Conservation (phyloP, 371 early-diverging fungal genomes). For the Umbelopsis sp. region DNA sequence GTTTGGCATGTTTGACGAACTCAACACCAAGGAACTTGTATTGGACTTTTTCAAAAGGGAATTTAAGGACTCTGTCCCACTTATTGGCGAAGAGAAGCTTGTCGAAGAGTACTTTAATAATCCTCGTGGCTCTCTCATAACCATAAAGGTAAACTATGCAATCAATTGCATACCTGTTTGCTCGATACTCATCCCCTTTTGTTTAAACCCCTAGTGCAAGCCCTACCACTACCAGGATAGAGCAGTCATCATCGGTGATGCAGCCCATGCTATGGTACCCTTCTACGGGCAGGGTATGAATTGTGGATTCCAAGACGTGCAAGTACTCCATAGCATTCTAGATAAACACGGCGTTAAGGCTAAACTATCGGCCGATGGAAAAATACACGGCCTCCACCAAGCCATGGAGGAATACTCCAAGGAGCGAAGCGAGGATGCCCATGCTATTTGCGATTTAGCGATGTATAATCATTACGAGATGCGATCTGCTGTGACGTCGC, state of each 20-base stretch:
- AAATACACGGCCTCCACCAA: constrained; percentile 39
- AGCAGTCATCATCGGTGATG: constrained; percentile 90
- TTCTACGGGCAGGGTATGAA: constrained; percentile 98
- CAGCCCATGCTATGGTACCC: constrained; percentile 98
- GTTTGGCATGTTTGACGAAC: constrained; percentile 77
- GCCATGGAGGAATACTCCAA: constrained; percentile 77
- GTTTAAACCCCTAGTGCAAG: constrained; percentile 54
- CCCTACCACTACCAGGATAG: constrained; percentile 84
- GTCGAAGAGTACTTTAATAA: constrained; percentile 80
- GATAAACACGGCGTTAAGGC: constrained; percentile 54
- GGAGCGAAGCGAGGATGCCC: constrained; percentile 77
- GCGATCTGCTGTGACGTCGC: constrained; percentile 82
- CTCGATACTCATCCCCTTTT: neutral
- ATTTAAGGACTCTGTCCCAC: constrained; percentile 82
- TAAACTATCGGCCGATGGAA: constrained; percentile 18
- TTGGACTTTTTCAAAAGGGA: constrained; percentile 74
- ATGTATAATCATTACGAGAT: constrained; percentile 95
- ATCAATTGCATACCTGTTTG: too few species aligned
- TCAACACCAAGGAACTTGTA: constrained; percentile 72
- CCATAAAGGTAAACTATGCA: constrained; percentile 64
- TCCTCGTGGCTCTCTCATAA: constrained; percentile 84
- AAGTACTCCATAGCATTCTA: constrained; percentile 73
- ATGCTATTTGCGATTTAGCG: constrained; percentile 95
- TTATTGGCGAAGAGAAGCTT: constrained; percentile 78
- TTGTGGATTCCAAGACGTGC: constrained; percentile 95